phyloP scores from a whole-genome alignment of 768 basidiomycete species.

The Dendrothele bispora region DNA sequence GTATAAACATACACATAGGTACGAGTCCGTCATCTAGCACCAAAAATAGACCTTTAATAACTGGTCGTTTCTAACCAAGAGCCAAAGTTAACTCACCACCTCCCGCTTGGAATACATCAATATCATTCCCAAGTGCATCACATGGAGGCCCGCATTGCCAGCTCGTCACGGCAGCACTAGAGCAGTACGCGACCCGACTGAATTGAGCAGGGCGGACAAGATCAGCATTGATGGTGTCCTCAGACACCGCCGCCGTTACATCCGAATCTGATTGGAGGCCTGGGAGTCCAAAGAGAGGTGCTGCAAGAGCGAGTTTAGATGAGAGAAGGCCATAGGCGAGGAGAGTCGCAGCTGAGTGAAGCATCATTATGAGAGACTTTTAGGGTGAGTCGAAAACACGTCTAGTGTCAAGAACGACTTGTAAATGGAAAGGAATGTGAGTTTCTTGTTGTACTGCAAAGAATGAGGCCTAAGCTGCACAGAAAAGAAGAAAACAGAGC shows the following conservation, averaged over 20 bases:
- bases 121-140: slow-evolving; percentile 22
- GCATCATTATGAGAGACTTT: too few species aligned
- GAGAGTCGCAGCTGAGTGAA: too few species aligned
- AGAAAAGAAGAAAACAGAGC: too few species aligned
- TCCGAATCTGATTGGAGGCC: slow-evolving; percentile 7
- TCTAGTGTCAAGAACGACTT: too few species aligned
- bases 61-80: background rate
- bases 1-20: slow-evolving; percentile 29
- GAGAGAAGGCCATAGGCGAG: background rate
- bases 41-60: slow-evolving; percentile 1
- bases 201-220: slow-evolving; percentile 33
- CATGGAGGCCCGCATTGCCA: slow-evolving; percentile 36
- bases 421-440: too few species aligned
- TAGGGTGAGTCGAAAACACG: too few species aligned
- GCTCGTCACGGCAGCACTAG: slow-evolving; percentile 26
- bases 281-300: slow-evolving; percentile 4
- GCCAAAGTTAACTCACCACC: slow-evolving; percentile 28
- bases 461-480: too few species aligned
- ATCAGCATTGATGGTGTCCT: slow-evolving; percentile 7
- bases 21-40: slow-evolving; percentile 24
- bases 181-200: slow-evolving; percentile 37
- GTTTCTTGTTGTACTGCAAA: too few species aligned
- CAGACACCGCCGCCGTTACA: slow-evolving; percentile 6
- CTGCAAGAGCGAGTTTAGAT: background rate
- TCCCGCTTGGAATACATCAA: slow-evolving; percentile 28